phyloP scores from a whole-genome alignment of 1,139 yeast genomes.

The Oligophagozyma castellii region DNA sequence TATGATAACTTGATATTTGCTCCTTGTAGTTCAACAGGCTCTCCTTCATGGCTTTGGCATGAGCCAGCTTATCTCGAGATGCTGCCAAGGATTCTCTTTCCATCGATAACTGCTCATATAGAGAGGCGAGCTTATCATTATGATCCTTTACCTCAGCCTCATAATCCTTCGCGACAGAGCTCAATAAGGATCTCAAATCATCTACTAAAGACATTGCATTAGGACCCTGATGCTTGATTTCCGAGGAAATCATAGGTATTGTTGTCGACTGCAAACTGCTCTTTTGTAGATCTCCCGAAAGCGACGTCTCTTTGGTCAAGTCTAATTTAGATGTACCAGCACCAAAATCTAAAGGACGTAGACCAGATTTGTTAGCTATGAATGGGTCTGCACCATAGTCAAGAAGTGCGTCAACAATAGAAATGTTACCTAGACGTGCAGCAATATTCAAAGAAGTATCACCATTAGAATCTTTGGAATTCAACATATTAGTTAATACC shows the following conservation, averaged over 20 bases:
- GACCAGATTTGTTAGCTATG: conserved; percentile 70
- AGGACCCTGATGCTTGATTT: conserved; percentile 5
- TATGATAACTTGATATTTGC: conserved; percentile 39
- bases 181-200: conserved; percentile 16
- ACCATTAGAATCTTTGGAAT: conserved; percentile 72
- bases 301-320: not conserved
- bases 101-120: conserved; percentile 15
- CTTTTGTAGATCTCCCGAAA: not conserved
- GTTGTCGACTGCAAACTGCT: conserved; percentile 1
- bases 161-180: conserved; percentile 19
- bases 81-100: conserved; percentile 17
- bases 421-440: conserved; percentile 71
- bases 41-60: conserved; percentile 20
- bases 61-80: conserved; percentile 17
- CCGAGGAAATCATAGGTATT: conserved; percentile 1
- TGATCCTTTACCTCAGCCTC: conserved; percentile 17
- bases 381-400: conserved; percentile 80
- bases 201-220: conserved; percentile 17
- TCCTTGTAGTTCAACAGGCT: conserved; percentile 29
- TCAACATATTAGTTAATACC: conserved; percentile 53
- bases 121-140: conserved; percentile 14
- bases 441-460: conserved; percentile 86
- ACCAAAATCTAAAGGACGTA: conserved; percentile 80
- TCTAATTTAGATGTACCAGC: conserved; percentile 12
- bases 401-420: conserved; percentile 66